phyloP scores from a whole-genome alignment of 1,284 basidiomycete species.

The Flammula alnicola region DNA sequence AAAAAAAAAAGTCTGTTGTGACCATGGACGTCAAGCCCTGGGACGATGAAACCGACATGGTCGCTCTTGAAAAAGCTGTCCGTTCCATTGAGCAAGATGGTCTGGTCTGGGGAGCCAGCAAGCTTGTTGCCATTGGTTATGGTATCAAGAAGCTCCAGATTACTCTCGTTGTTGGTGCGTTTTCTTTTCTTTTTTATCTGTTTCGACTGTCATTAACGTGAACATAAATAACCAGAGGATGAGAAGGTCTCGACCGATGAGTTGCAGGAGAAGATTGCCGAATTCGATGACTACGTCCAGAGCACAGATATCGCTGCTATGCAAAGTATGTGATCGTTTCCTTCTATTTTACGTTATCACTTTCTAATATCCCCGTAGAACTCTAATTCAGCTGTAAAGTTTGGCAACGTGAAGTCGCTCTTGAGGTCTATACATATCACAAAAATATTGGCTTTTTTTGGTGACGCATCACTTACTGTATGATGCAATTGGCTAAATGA shows the following conservation, averaged over 20 bases:
- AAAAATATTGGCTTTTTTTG: not conserved
- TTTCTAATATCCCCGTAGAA: conserved; percentile 35
- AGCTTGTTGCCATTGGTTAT: conserved; percentile 93
- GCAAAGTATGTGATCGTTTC: conserved; percentile 70
- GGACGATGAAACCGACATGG: conserved; percentile 99
- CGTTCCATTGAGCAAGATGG: conserved; percentile 90
- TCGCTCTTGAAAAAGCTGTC: conserved; percentile 80
- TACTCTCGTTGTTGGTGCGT: conserved; percentile 90
- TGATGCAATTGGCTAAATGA: conserved; percentile 7
- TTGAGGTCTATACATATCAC: conserved; percentile 16
- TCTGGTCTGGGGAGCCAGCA: conserved; percentile 93
- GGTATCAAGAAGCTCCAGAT: conserved; percentile 82
- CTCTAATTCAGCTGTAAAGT: conserved; percentile 34
- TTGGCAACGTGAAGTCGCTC: not conserved
- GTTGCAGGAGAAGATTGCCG: conserved; percentile 87
- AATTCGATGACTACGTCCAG: conserved; percentile 96
- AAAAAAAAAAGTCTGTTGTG: conserved; percentile 87
- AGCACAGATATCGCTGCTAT: conserved; percentile 91
- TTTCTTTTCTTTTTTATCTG: conserved; percentile 2
- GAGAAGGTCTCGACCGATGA: conserved; percentile 95
- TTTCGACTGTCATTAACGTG: conserved; percentile 5
- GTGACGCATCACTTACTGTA: conserved; percentile 8
- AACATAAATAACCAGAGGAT: conserved; percentile 67
- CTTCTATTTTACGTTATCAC: not conserved
- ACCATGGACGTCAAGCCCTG: conserved; percentile 98